Evolutionary conservation across 345 rosid genomes (phyloP).

Genomic region (Moringa oleifera): DNA sequence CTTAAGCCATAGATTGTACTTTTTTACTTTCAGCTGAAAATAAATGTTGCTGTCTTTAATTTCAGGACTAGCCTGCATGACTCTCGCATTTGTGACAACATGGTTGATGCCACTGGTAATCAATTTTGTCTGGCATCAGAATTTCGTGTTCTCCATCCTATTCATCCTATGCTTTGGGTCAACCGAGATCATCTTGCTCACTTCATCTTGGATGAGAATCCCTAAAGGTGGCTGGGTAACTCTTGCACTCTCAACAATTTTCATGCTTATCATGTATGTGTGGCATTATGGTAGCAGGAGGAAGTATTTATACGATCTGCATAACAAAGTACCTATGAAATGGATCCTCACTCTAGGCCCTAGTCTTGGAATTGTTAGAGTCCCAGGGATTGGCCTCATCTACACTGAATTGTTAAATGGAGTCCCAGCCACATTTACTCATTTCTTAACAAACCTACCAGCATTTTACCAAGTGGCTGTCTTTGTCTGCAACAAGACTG

Average conservation of each 20-base stretch:
- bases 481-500: slow-evolving; percentile 78
- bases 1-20: neutral
- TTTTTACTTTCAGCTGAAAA: neutral
- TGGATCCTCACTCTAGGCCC: slow-evolving; percentile 73
- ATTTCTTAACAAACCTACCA: slow-evolving; percentile 76
- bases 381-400: slow-evolving; percentile 91
- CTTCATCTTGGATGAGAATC: slow-evolving; percentile 53
- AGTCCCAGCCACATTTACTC: slow-evolving; percentile 75
- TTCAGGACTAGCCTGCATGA: slow-evolving; percentile 77
- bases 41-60: slow-evolving; percentile 13
- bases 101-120: slow-evolving; percentile 68
- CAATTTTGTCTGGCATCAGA: slow-evolving; percentile 63
- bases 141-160: slow-evolving; percentile 38
- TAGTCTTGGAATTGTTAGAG: slow-evolving; percentile 78
- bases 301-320: slow-evolving; percentile 73
- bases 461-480: slow-evolving; percentile 90
- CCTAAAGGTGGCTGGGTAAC: slow-evolving; percentile 80
- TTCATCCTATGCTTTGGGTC: slow-evolving; percentile 60
- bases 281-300: slow-evolving; percentile 85
- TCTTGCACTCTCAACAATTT: slow-evolving; percentile 50
- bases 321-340: slow-evolving; percentile 80
- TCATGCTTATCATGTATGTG: slow-evolving; percentile 49
- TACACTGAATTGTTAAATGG: slow-evolving; percentile 78
- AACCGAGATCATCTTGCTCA: slow-evolving; percentile 60
- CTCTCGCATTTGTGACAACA: slow-evolving; percentile 59